These are phyloP conservation scores for Cutaneotrichosporon mucoides DNA, from an alignment of 1,284 basidiomycete species.

Conservation along the genomic window DNA sequence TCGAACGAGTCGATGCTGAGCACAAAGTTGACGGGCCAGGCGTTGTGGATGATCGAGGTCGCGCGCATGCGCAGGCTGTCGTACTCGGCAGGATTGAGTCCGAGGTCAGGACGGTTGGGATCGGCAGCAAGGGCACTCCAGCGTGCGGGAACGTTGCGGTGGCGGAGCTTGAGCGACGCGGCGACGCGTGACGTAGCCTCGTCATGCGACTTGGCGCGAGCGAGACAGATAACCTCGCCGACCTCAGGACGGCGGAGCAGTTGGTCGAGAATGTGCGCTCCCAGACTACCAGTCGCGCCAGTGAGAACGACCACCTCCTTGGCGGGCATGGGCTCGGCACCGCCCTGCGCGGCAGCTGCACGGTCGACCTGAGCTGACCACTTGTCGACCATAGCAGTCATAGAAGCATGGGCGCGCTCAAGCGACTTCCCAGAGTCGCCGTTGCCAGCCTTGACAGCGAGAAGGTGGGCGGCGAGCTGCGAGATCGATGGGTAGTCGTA, in stretches of 20 bases:
- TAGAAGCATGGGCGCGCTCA: conserved; percentile 15
- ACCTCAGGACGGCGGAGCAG: conserved; percentile 44
- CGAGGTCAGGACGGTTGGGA: conserved; percentile 50
- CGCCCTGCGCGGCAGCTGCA: neutral
- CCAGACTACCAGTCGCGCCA: conserved; percentile 61
- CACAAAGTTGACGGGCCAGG: conserved; percentile 48
- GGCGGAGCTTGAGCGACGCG: conserved; percentile 34
- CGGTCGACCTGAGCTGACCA: conserved; percentile 36
- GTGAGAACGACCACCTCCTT: conserved; percentile 51
- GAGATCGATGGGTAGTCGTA: conserved; percentile 46
- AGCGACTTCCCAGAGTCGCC: conserved; percentile 11
- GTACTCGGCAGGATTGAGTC: conserved; percentile 50
- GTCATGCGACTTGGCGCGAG: conserved; percentile 39
- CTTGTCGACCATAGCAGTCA: conserved; percentile 52
- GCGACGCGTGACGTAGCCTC: conserved; percentile 33
- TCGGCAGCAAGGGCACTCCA: conserved; percentile 53
- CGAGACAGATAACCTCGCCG: conserved; percentile 56
- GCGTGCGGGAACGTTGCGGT: conserved; percentile 32
- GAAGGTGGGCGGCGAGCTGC: conserved; percentile 31
- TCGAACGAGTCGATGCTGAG: conserved; percentile 54
- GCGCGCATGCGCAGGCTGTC: conserved; percentile 44
- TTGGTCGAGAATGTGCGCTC: conserved; percentile 57
- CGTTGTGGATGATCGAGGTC: conserved; percentile 55
- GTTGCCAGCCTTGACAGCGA: conserved; percentile 36
- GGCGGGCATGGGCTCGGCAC: neutral